Conservation (phyloP, 208 protist species). For the Angomonas ambiguus region DNA sequence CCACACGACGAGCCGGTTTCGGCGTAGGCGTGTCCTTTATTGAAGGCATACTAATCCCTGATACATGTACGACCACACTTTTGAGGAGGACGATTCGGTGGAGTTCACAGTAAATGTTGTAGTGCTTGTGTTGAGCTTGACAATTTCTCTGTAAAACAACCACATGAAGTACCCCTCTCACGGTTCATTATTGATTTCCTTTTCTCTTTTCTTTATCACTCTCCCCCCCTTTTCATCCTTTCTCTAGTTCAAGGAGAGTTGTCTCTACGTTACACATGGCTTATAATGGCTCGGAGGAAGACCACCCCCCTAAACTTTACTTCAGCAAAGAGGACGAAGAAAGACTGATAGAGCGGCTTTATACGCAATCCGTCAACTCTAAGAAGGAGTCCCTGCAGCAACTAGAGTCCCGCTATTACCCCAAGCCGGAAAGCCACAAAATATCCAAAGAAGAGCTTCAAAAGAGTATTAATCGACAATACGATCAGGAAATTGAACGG, state of each 20-base stretch:
- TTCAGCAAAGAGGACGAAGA: constrained; percentile 52
- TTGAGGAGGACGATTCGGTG: no score
- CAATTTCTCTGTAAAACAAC: no score
- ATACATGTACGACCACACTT: no score
- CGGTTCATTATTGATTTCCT: background rate
- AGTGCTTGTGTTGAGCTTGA: no score
- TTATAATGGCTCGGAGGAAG: background rate
- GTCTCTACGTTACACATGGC: background rate
- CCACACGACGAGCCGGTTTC: no score
- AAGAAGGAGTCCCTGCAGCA: constrained; percentile 41
- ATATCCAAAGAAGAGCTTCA: constrained; percentile 55
- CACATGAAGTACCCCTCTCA: no score
- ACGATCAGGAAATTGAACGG: constrained; percentile 70
- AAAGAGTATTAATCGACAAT: constrained; percentile 68
- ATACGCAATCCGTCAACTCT: constrained; percentile 47
- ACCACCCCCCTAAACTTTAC: constrained; percentile 1
- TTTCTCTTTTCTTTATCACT: background rate
- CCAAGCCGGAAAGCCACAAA: constrained; percentile 27
- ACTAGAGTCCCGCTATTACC: constrained; percentile 76
- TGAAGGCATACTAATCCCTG: no score
- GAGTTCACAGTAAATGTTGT: no score
- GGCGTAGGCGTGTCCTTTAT: no score
- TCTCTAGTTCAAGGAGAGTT: background rate
- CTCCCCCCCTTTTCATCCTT: background rate
- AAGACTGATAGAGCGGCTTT: constrained; percentile 60